phyloP scores from a whole-genome alignment of 169 alveolate genomes.

The Plasmodium relictum region DNA sequence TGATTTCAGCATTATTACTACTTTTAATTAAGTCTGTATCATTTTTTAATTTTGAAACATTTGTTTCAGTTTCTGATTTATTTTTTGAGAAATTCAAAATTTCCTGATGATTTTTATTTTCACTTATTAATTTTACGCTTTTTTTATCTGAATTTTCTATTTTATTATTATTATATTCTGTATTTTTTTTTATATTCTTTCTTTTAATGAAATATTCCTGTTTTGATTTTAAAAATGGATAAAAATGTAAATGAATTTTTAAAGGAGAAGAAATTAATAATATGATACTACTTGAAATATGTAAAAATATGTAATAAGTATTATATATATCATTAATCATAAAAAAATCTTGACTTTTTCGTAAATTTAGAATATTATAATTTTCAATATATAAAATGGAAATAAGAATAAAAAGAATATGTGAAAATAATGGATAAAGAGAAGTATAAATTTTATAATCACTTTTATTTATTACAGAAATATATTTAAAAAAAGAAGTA shows the following conservation, averaged over 20 bases:
- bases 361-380: conserved; percentile 64
- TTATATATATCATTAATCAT: conserved; percentile 67
- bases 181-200: neutral
- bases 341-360: conserved; percentile 42
- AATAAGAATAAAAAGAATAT: conserved; percentile 45
- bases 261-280: conserved; percentile 64
- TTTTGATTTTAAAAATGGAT: neutral
- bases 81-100: neutral
- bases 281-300: conserved; percentile 60
- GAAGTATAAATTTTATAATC: conserved; percentile 46
- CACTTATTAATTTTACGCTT: neutral
- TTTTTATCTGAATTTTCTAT: neutral
- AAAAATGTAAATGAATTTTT: conserved; percentile 31
- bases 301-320: conserved; percentile 55
- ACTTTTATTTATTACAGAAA: conserved; percentile 29
- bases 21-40: neutral
- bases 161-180: neutral
- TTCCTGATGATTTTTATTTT: neutral
- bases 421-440: conserved; percentile 35
- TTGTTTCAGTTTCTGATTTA: too few relatives aligned
- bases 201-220: too few relatives aligned
- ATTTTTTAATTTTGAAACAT: neutral
- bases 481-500: conserved; percentile 32
- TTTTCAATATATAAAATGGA: conserved; percentile 71
- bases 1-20: neutral